Evolutionary conservation across 257 asterid genomes (phyloP).

Genomic region (Penstemon newberryi): DNA sequence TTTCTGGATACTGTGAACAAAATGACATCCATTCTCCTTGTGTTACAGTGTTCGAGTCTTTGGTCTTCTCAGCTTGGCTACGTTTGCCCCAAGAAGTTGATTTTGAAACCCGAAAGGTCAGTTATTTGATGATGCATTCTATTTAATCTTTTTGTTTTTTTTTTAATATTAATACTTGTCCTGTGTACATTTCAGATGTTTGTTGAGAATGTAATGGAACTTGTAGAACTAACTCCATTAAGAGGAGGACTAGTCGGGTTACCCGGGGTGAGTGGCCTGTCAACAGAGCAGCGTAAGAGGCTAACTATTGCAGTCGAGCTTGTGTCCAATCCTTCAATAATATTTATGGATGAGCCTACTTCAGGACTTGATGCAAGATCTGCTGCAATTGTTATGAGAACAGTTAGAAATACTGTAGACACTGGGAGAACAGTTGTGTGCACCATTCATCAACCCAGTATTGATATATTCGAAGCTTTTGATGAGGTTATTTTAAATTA

Average conservation of each 20-base stretch:
- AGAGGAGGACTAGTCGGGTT: slow-evolving; percentile 51
- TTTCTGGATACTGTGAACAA: slow-evolving; percentile 59
- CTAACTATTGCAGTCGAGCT: slow-evolving; percentile 70
- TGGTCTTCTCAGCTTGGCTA: slow-evolving; percentile 54
- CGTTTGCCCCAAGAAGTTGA: slow-evolving; percentile 48
- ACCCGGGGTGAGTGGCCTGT: slow-evolving; percentile 54
- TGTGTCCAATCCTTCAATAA: slow-evolving; percentile 60
- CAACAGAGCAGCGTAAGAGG: slow-evolving; percentile 62
- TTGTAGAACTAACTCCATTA: slow-evolving; percentile 51
- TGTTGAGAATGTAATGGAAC: slow-evolving; percentile 63
- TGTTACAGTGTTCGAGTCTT: slow-evolving; percentile 51
- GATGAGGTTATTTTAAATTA: slow-evolving; percentile 41
- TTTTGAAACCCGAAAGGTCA: slow-evolving; percentile 41
- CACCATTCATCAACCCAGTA: slow-evolving; percentile 72
- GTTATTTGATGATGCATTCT: neutral
- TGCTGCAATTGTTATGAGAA: slow-evolving; percentile 67
- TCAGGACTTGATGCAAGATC: slow-evolving; percentile 65
- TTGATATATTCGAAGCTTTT: slow-evolving; percentile 66
- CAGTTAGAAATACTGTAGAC: slow-evolving; percentile 58
- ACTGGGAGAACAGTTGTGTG: slow-evolving; percentile 66
- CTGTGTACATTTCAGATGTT: slow-evolving; percentile 39
- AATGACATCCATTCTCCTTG: slow-evolving; percentile 59
- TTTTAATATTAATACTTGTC: slow-evolving; percentile 1
- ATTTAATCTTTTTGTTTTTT: no score
- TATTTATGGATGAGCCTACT: slow-evolving; percentile 68